Evolutionary conservation across 2,329 filamentous ascomycete species (phyloP), one percentile per base, ranked within the genome.

Genomic region (Ramularia endophylla): DNA sequence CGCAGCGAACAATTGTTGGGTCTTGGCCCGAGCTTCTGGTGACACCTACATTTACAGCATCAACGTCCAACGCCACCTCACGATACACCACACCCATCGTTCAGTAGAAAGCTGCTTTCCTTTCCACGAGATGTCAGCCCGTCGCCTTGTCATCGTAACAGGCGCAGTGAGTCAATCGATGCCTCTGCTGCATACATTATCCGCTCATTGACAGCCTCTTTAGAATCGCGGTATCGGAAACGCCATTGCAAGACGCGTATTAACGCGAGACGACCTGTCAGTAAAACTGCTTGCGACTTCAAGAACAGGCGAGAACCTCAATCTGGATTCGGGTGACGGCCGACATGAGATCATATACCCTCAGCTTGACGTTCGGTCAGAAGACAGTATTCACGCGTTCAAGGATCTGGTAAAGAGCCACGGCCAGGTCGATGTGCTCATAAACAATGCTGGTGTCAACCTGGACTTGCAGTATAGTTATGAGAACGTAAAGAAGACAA

Each of bases 391-490:
- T 31, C 34, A 46, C 7, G 47, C 44, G 1, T 56, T 65, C 15
- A 44, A 52, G 11, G 41, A 55, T 16, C 47, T 54, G 8, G 52
- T 62, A 40, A 48, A 52, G 15, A 37, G 51, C 25, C 41, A 52
- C 22, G 53, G 50, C 8, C 39, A 40, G 1, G 43, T 65, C 5
- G 58, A 61, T 37, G 58, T 65, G 4, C 50, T 66, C 17, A 54
- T 67, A 40, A 63, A 65, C 44, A 65, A 65, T 53, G 60, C 61
- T 2, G 57, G 56, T n/a, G 46, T 63, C 27, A 63, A 62, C 22
- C 48, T 58, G 13, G 56, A 61, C 40, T 38, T 43, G 6, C 39
- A 55, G 25, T 56, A 61, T 37, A 48, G 44, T 13, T 35, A 34
- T 7, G 57, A 57, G 22, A 56, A 55, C 38, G 61, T 54, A 15